A percentile compares a stretch with the other conserved stretches of the same genome.
Conservation (phyloP, 2,329 filamentous ascomycete species). For the Aurifilum marmelostoma region DNA sequence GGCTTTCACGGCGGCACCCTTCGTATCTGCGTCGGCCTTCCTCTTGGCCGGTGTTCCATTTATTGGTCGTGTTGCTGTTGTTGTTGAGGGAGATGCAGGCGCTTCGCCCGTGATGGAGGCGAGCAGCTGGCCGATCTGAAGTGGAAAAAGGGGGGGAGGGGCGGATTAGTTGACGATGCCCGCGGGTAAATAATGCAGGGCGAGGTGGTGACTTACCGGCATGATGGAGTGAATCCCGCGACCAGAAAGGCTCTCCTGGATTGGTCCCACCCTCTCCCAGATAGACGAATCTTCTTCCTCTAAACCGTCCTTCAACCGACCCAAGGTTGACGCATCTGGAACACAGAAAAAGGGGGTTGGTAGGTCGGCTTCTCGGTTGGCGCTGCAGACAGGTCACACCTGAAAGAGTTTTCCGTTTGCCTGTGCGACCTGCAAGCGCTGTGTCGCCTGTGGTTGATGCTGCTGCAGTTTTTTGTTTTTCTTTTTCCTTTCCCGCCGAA, state of each 20-base stretch:
- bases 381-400: conserved; percentile 17
- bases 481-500: not conserved
- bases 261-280: conserved; percentile 27
- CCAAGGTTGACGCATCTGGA: conserved; percentile 27
- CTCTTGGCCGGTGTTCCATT: conserved; percentile 48
- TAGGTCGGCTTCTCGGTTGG: conserved; percentile 4
- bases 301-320: conserved; percentile 37
- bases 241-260: conserved; percentile 17
- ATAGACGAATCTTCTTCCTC: conserved; percentile 21
- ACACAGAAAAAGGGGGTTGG: not conserved
- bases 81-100: conserved; percentile 39
- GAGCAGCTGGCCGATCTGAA: conserved; percentile 59
- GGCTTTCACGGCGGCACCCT: conserved; percentile 46
- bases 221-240: conserved; percentile 35
- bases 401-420: conserved; percentile 20
- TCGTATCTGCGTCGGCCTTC: conserved; percentile 59
- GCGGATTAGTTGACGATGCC: conserved; percentile 20
- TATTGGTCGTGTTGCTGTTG: conserved; percentile 22
- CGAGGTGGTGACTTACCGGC: conserved; percentile 40
- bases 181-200: not conserved
- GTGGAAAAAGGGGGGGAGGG: conserved; percentile 5
- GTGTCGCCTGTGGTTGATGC: conserved; percentile 16
- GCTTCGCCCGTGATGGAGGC: conserved; percentile 64
- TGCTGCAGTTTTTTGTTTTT: not conserved
- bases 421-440: conserved; percentile 14